Conservation (phyloP, 495 filamentous ascomycete genomes). For the Lasiosphaeria hispida region DNA sequence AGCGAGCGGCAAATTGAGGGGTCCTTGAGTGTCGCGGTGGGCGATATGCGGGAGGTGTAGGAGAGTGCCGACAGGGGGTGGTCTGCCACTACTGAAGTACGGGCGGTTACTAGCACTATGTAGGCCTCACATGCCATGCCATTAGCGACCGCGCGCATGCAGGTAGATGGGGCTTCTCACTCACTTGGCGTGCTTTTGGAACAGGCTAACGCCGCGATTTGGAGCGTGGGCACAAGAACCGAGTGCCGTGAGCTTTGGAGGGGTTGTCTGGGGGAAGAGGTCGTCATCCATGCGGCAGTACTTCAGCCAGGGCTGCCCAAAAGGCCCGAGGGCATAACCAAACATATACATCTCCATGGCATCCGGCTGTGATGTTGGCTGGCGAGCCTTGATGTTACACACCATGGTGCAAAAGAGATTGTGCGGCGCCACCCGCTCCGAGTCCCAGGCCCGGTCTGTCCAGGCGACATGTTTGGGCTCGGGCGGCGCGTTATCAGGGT, state of each 20-base stretch:
- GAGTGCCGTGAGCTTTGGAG: constrained; percentile 8
- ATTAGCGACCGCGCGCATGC: constrained; percentile 6
- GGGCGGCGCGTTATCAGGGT: constrained; percentile 2
- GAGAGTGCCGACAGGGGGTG: constrained; percentile 1
- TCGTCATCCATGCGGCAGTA: constrained; percentile 11
- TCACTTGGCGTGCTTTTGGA: constrained; percentile 9
- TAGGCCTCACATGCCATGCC: constrained; percentile 8
- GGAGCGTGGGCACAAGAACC: constrained; percentile 5
- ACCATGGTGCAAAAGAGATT: too few relatives aligned
- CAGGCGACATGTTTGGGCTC: constrained; percentile 6
- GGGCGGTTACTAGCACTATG: constrained; percentile 8
- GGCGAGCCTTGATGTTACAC: too few relatives aligned
- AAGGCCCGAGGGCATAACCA: too few relatives aligned
- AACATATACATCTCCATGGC: too few relatives aligned
- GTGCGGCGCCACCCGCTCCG: constrained; percentile 6
- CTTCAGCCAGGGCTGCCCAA: constrained; percentile 10
- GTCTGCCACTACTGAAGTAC: constrained; percentile 5
- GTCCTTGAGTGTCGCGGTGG: not conserved
- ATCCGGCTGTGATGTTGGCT: too few relatives aligned
- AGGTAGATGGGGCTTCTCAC: constrained; percentile 8
- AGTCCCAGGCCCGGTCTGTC: constrained; percentile 5
- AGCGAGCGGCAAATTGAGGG: constrained; percentile 5
- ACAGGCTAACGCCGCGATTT: constrained; percentile 10
- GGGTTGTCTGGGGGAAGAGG: constrained; percentile 8
- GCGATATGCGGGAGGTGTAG: constrained; percentile 3